These are phyloP conservation scores for Leishmania gerbilli DNA, from an alignment of 208 protist species.

Conservation along the genomic window DNA sequence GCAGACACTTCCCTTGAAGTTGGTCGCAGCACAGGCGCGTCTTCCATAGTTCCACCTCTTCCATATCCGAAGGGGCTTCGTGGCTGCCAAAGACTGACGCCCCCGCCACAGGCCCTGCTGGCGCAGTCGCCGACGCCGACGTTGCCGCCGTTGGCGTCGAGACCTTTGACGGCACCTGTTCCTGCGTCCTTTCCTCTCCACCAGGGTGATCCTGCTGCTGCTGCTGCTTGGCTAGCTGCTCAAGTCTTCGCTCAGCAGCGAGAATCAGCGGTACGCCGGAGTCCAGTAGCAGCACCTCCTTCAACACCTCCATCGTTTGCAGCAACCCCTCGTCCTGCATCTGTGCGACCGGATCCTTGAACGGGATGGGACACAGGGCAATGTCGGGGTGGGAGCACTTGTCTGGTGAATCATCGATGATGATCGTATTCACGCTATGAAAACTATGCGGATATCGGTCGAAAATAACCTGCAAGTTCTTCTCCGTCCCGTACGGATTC, in stretches of 20 bases:
- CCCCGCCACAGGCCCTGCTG: neutral
- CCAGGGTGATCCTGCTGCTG: neutral
- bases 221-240: constrained; percentile 18
- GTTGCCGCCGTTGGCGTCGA: constrained; percentile 1
- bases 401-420: constrained; percentile 89
- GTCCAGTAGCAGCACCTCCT: constrained; percentile 72
- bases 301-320: constrained; percentile 69
- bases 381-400: constrained; percentile 93
- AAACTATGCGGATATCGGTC: constrained; percentile 84
- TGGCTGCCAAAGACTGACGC: neutral
- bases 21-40: constrained; percentile 76
- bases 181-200: neutral
- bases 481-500: constrained; percentile 84
- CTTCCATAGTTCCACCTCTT: constrained; percentile 64
- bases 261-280: constrained; percentile 75
- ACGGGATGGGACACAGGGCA: constrained; percentile 85
- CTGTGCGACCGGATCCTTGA: constrained; percentile 68
- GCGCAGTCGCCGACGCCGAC: neutral
- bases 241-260: constrained; percentile 65
- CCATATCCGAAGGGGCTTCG: constrained; percentile 13
- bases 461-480: constrained; percentile 87
- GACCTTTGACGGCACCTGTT: neutral
- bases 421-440: constrained; percentile 90
- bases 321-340: constrained; percentile 64
- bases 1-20: constrained; percentile 43